These are phyloP conservation scores for Entamoeba moshkovskii DNA, from an alignment of 208 protist genomes.

Conservation along the genomic window DNA sequence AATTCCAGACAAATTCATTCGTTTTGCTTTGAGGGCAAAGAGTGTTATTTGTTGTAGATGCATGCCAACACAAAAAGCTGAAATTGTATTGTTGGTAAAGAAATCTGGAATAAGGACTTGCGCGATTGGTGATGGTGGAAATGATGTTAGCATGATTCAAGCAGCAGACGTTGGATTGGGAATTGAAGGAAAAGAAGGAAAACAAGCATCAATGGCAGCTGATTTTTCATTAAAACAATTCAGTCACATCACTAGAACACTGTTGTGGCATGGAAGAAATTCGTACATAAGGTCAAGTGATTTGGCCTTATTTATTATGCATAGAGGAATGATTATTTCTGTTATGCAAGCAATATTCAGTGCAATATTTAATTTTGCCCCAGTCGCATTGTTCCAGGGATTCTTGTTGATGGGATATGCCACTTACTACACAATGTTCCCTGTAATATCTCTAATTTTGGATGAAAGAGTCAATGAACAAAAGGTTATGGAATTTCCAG, in stretches of 20 bases:
- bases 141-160: constrained; percentile 85
- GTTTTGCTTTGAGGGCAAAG: constrained; percentile 47
- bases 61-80: constrained; percentile 87
- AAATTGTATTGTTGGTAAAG: constrained; percentile 67
- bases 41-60: constrained; percentile 80
- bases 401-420: constrained; percentile 81
- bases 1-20: constrained; percentile 42
- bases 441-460: constrained; percentile 85
- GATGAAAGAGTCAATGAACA: constrained; percentile 76
- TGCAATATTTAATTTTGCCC: constrained; percentile 79
- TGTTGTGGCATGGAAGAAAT: constrained; percentile 65
- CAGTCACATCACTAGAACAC: constrained; percentile 57
- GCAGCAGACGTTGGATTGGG: constrained; percentile 42
- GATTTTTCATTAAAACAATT: constrained; percentile 91
- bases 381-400: constrained; percentile 79
- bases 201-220: constrained; percentile 82
- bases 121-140: constrained; percentile 91
- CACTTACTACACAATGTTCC: constrained; percentile 85
- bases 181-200: constrained; percentile 88
- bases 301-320: constrained; percentile 86
- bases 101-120: constrained; percentile 38
- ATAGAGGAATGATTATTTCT: constrained; percentile 89
- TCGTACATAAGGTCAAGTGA: constrained; percentile 67
- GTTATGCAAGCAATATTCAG: constrained; percentile 81
- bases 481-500: constrained; percentile 75